phyloP scores from a whole-genome alignment of 2,329 filamentous ascomycete species.

The Daldinia sp. region DNA sequence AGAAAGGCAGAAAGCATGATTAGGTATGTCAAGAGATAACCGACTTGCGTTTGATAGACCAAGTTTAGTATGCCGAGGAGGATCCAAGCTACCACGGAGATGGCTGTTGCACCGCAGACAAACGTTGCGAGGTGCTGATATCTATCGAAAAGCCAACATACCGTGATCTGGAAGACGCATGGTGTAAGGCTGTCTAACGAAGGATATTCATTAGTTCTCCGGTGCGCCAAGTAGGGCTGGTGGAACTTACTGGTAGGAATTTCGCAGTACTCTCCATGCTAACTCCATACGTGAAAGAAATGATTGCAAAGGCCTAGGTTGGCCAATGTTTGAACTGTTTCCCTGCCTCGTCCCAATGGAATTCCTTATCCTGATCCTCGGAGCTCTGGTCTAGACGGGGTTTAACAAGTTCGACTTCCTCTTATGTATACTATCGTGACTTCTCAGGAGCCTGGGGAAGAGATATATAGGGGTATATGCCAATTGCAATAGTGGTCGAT shows the following conservation, averaged over 20 bases:
- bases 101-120: slow-evolving; percentile 28
- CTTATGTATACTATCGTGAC: slow-evolving; percentile 37
- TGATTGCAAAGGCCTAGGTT: slow-evolving; percentile 40
- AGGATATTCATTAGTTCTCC: not conserved
- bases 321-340: slow-evolving; percentile 37
- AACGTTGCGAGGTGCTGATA: slow-evolving; percentile 33
- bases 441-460: slow-evolving; percentile 38
- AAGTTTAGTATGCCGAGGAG: slow-evolving; percentile 36
- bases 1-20: slow-evolving; percentile 34
- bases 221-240: no score
- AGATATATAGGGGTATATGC: slow-evolving; percentile 33
- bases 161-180: slow-evolving; percentile 31
- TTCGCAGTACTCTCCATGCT: slow-evolving; percentile 40
- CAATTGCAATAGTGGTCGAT: slow-evolving; percentile 35
- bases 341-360: slow-evolving; percentile 39
- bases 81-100: slow-evolving; percentile 37
- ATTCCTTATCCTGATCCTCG: slow-evolving; percentile 34
- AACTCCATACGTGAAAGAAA: slow-evolving; percentile 42
- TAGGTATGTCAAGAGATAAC: slow-evolving; percentile 39
- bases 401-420: slow-evolving; percentile 41
- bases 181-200: slow-evolving; percentile 38
- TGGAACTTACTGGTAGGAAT: slow-evolving; percentile 36
- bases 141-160: slow-evolving; percentile 34
- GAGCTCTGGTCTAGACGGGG: slow-evolving; percentile 40
- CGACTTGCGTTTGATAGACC: slow-evolving; percentile 26